phyloP scores from a whole-genome alignment of 73 alveolate genomes.

The Effrenium voratum region DNA sequence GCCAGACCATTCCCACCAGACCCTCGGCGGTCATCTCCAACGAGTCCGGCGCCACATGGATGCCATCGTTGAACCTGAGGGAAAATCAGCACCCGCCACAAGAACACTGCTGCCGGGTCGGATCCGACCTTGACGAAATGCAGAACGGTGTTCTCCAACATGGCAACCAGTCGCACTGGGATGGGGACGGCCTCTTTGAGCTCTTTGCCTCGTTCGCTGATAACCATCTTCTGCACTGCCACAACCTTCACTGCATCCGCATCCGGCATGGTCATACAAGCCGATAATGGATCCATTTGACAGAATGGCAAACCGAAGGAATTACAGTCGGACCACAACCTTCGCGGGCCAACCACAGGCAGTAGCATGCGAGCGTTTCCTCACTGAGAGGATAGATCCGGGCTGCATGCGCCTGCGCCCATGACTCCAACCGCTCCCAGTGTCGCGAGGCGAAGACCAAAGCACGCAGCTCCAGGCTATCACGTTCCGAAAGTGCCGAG shows the following conservation, averaged over 20 bases:
- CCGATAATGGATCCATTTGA: not conserved
- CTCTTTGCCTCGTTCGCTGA: not conserved
- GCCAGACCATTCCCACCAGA: conserved; percentile 40
- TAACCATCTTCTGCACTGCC: not conserved
- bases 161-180: not conserved
- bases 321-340: conserved; percentile 29
- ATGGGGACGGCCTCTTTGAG: not conserved
- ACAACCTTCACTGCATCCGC: not conserved
- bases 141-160: not conserved
- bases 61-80: conserved; percentile 20
- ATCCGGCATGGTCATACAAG: not conserved
- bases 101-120: not conserved
- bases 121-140: not conserved
- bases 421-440: conserved; percentile 6
- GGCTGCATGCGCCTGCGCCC: not conserved
- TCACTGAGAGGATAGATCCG: not conserved
- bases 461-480: not conserved
- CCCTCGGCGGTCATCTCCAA: not conserved
- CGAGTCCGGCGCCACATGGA: conserved; percentile 6
- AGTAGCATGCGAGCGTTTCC: not conserved
- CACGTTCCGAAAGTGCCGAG: not conserved
- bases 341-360: not conserved
- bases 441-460: not conserved
- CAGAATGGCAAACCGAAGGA: not conserved
- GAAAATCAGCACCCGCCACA: conserved; percentile 1